A percentile compares a stretch with the other conserved stretches of the same genome.
These are phyloP conservation scores for Penicillium aurantiogriseum DNA, from an alignment of 2,329 filamentous ascomycete species.

Conservation along the genomic window DNA sequence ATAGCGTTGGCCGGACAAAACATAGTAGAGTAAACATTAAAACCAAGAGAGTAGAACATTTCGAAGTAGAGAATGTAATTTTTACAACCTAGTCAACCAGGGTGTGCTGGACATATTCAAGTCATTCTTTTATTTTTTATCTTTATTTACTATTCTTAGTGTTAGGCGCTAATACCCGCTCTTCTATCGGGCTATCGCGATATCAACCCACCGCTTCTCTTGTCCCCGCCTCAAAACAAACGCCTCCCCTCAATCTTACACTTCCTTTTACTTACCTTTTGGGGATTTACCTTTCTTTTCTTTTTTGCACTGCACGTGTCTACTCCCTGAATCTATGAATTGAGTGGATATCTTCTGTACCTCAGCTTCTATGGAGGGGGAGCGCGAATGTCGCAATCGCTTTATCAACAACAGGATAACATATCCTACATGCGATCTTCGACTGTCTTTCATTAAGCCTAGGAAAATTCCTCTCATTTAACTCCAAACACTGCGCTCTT, in stretches of 20 bases:
- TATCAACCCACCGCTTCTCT: conserved; percentile 16
- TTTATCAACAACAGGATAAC: conserved; percentile 11
- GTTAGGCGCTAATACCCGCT: conserved; percentile 21
- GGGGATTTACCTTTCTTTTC: conserved; percentile 5
- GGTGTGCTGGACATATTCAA: background rate
- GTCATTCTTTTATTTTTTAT: background rate
- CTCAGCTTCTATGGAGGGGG: conserved; percentile 22
- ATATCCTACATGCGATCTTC: conserved; percentile 12
- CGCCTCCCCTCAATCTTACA: conserved; percentile 9
- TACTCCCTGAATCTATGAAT: conserved; percentile 3
- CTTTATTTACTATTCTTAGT: conserved; percentile 5
- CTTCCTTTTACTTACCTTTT: conserved; percentile 5
- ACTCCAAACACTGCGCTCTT: conserved; percentile 1
- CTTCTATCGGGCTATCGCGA: conserved; percentile 23
- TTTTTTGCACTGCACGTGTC: conserved; percentile 8
- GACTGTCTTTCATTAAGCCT: conserved; percentile 3
- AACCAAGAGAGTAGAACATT: background rate
- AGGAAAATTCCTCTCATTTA: conserved; percentile 7
- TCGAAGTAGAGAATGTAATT: background rate
- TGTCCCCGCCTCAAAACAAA: conserved; percentile 26
- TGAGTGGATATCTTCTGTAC: conserved; percentile 2
- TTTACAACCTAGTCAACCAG: background rate
- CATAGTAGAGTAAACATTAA: conserved; percentile 9
- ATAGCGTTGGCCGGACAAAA: conserved; percentile 19
- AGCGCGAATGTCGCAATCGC: conserved; percentile 16